Evolutionary conservation across 495 filamentous ascomycete genomes (phyloP), one percentile per base, ranked within the genome.

Genomic region (Talaromyces liani): DNA sequence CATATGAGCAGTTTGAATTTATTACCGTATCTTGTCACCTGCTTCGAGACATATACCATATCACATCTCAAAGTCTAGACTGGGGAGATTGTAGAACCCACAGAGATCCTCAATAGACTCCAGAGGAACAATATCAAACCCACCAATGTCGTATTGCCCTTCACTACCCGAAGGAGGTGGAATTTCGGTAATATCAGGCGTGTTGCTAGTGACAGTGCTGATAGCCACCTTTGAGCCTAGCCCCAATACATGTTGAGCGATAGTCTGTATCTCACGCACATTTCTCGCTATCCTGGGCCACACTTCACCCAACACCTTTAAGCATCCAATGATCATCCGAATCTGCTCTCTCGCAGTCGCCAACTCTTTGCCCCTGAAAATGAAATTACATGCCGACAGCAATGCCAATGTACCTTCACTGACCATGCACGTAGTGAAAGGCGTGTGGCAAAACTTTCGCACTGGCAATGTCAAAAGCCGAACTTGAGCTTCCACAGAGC

Each of bases 231-330:
- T 63, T 0, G 63, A 39, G 27, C 33, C 63, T 47, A 73, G 36
- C 0, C 68, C 70, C 1, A 74, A 53, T 6, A 74, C 70, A 64
- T 88, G 79, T 67, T 86, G 84, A 29, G 89, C 89, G 69, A 89
- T 89, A 33, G 83, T 88, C 72, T 91, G 89, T 6, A 92, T 82
- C 69, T 91, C 88, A 61, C 88, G 82, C 20, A 89, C 86, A 39
- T 91, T 82, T 66, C 80, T 80, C 27, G 88, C 88, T 22, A 87
- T 88, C 56, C 71, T 59, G 4, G 70, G 69, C 72, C 73, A 76
- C 1, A 67, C 0, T n/a, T 70, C 68, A 0, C 64, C 69, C 34
- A 76, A n/a, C 8, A 41, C 59, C 64, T 72, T 73, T 9, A 76
- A 66, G 63, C 69, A 72, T 12, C 72, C 73, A 27, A 76, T 67